A percentile compares a stretch with the other conserved stretches of the same genome.
Conservation (phyloP, 305 asterid genomes). For the Rubia peregrina region DNA sequence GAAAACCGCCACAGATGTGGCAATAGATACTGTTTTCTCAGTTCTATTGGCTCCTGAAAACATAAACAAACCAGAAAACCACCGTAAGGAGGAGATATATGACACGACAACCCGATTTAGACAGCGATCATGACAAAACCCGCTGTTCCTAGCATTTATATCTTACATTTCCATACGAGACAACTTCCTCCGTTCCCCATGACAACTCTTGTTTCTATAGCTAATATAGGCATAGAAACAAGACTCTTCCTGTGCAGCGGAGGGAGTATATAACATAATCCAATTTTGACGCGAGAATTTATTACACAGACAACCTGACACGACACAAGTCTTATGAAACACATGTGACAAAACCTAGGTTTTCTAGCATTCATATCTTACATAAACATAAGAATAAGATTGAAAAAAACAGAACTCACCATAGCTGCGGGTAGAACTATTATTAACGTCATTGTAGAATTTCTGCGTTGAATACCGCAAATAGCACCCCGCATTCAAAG, state of each 20-base stretch:
- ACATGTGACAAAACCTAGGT: too few relatives aligned
- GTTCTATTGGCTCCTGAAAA: slow-evolving; percentile 39
- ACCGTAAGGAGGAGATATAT: not conserved
- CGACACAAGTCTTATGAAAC: too few relatives aligned
- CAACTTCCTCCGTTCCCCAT: not conserved
- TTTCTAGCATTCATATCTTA: too few relatives aligned
- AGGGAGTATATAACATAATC: not conserved
- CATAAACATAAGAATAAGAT: not conserved
- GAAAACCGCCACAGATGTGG: slow-evolving; percentile 48
- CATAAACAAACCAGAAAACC: not conserved
- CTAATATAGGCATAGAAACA: too few relatives aligned
- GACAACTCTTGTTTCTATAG: not conserved
- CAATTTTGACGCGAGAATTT: not conserved
- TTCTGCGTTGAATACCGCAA: slow-evolving; percentile 65
- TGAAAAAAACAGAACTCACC: slow-evolving; percentile 30
- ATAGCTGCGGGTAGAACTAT: slow-evolving; percentile 14
- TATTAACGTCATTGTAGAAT: slow-evolving; percentile 38
- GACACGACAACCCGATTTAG: too few relatives aligned
- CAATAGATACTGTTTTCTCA: slow-evolving; percentile 46
- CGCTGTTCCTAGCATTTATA: too few relatives aligned
- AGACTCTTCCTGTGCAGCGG: too few relatives aligned
- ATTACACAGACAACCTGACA: too few relatives aligned
- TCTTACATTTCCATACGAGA: not conserved
- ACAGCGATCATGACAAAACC: not conserved
- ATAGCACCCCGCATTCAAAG: slow-evolving; percentile 74